A percentile compares a stretch with the other conserved stretches of the same genome.
These are phyloP conservation scores for Hypomontagnella submonticulosa DNA, from an alignment of 495 filamentous ascomycete genomes.

Conservation along the genomic window DNA sequence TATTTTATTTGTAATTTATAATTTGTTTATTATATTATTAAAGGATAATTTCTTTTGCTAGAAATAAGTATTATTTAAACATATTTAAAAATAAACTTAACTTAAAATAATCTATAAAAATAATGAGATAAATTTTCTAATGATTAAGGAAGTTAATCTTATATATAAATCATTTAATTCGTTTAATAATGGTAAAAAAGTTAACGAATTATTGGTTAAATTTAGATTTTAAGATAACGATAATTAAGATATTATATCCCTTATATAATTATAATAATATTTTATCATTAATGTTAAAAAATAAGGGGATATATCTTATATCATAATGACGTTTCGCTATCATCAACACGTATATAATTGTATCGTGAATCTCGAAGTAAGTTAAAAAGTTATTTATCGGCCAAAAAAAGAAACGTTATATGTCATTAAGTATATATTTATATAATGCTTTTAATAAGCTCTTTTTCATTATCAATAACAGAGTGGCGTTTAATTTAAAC, in stretches of 20 bases:
- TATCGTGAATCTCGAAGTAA: conserved; percentile 1
- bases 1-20: conserved; percentile 9
- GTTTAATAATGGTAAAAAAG: neutral
- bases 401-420: no score
- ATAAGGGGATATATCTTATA: neutral
- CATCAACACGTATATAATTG: neutral
- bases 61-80: neutral
- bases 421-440: conserved; percentile 3
- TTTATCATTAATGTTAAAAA: conserved; percentile 9
- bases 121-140: conserved; percentile 13
- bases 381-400: neutral
- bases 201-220: conserved; percentile 4
- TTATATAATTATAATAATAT: conserved; percentile 1
- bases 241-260: no score
- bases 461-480: neutral
- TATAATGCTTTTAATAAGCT: conserved; percentile 14
- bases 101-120: conserved; percentile 3
- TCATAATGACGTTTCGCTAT: conserved; percentile 1
- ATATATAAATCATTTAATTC: conserved; percentile 9
- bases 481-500: conserved; percentile 3
- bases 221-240: neutral
- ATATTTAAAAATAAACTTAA: neutral
- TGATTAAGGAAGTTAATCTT: neutral
- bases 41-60: neutral
- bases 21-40: neutral